Percentiles rank a stretch among this genome's conserved stretches.
These are phyloP conservation scores for Aureobasidium leucospermi DNA, from an alignment of 2,329 filamentous ascomycete genomes.

Conservation along the genomic window DNA sequence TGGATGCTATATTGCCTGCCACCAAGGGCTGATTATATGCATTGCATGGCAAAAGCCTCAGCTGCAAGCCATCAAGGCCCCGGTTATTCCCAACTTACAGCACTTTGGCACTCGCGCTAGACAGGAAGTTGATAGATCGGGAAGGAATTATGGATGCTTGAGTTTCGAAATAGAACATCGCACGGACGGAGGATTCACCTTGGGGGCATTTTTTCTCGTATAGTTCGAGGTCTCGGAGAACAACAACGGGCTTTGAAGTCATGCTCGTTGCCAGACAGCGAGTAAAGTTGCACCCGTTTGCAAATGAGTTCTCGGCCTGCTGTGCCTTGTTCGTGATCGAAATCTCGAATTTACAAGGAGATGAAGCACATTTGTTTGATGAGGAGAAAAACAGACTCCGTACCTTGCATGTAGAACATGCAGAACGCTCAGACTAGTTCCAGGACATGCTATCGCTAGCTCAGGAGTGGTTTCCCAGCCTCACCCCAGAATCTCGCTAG, in stretches of 20 bases:
- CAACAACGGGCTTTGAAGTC: neutral
- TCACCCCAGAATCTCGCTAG: slow-evolving; percentile 5
- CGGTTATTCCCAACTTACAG: neutral
- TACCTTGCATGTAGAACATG: slow-evolving; percentile 2
- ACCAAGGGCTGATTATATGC: slow-evolving; percentile 1
- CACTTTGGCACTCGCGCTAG: neutral
- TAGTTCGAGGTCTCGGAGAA: neutral
- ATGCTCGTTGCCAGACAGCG: neutral
- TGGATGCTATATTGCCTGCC: slow-evolving; percentile 9
- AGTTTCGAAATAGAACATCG: slow-evolving; percentile 6
- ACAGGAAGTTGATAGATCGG: neutral
- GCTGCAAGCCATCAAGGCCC: slow-evolving; percentile 4
- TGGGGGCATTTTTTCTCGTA: neutral
- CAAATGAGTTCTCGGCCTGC: neutral
- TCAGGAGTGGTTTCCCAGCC: slow-evolving; percentile 7
- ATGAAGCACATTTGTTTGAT: neutral
- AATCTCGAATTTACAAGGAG: neutral
- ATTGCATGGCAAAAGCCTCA: neutral
- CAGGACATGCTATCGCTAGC: slow-evolving; percentile 7
- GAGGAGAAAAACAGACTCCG: neutral
- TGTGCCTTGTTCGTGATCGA: neutral
- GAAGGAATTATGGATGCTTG: slow-evolving; percentile 7
- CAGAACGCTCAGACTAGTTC: neutral
- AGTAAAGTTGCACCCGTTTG: neutral
- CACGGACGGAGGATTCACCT: slow-evolving; percentile 6